phyloP scores from a whole-genome alignment of 495 filamentous ascomycete species.

The Acidomyces sp. region DNA sequence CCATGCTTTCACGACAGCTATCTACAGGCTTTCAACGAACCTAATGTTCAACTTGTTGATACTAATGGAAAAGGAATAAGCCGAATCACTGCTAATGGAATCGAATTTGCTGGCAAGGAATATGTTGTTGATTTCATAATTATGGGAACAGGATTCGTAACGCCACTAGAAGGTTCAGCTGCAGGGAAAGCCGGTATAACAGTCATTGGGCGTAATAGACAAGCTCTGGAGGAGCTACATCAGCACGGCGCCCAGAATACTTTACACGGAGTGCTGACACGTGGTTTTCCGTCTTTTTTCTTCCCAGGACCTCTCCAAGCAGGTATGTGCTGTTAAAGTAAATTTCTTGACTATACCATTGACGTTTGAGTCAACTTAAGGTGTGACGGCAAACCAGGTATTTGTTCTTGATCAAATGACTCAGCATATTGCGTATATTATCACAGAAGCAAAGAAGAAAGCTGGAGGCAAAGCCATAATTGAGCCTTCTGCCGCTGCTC shows the following conservation, averaged over 20 bases:
- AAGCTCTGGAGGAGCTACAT: constrained; percentile 36
- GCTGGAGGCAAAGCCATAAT: constrained; percentile 24
- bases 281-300: constrained; percentile 44
- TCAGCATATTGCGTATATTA: constrained; percentile 35
- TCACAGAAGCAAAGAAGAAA: constrained; percentile 30
- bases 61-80: constrained; percentile 40
- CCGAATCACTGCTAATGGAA: constrained; percentile 26
- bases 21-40: constrained; percentile 21
- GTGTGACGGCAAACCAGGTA: constrained; percentile 34
- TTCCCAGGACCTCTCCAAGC: constrained; percentile 32
- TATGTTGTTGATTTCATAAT: constrained; percentile 37
- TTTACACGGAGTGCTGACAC: constrained; percentile 35
- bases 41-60: constrained; percentile 34
- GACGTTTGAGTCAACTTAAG: too few species aligned
- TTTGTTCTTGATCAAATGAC: constrained; percentile 32
- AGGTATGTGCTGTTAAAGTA: too few species aligned
- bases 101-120: constrained; percentile 31
- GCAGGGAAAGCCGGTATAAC: constrained; percentile 30
- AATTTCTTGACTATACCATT: too few species aligned
- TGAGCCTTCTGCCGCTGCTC: constrained; percentile 33
- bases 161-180: constrained; percentile 24
- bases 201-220: constrained; percentile 32
- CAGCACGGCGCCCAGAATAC: constrained; percentile 26
- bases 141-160: constrained; percentile 36
- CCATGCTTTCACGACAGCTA: constrained; percentile 30